These are phyloP conservation scores for Fusarium staphyleae DNA, from an alignment of 2,329 filamentous ascomycete genomes.

Conservation along the genomic window DNA sequence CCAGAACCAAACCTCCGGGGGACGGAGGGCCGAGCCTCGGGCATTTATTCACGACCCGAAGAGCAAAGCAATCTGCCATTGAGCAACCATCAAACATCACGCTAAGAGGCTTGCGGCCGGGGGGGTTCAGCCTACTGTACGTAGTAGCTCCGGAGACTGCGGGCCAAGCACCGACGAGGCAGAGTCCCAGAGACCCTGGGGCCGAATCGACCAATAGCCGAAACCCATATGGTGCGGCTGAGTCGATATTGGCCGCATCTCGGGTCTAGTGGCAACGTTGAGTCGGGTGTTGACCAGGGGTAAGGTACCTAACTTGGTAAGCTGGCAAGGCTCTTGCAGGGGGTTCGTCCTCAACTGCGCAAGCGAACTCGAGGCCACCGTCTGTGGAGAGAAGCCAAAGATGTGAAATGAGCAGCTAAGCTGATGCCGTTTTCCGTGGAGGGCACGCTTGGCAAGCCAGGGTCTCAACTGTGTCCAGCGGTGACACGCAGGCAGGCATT, in stretches of 20 bases:
- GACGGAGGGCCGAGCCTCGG: constrained; percentile 10
- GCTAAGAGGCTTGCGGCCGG: constrained; percentile 36
- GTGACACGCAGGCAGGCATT: not conserved
- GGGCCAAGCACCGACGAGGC: constrained; percentile 33
- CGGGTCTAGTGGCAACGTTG: constrained; percentile 14
- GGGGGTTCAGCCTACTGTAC: no score
- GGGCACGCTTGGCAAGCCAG: constrained; percentile 20
- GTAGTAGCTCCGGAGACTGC: constrained; percentile 10
- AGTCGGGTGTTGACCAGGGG: constrained; percentile 7
- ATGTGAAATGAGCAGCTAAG: not conserved
- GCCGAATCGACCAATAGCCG: constrained; percentile 25
- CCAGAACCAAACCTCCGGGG: constrained; percentile 7
- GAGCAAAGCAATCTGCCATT: constrained; percentile 20
- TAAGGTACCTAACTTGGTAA: no score
- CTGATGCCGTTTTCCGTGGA: constrained; percentile 25
- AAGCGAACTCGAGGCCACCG: not conserved
- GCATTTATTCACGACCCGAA: constrained; percentile 28
- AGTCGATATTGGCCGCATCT: constrained; percentile 26
- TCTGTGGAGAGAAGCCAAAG: not conserved
- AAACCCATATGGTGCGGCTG: constrained; percentile 34
- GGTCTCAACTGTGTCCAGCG: not conserved
- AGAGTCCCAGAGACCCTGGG: constrained; percentile 18
- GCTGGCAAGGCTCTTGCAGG: no score
- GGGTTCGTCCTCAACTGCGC: no score
- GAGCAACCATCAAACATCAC: constrained; percentile 21